Conservation (phyloP, 176 grass and related monocot genomes). For the Ananas comosus region DNA sequence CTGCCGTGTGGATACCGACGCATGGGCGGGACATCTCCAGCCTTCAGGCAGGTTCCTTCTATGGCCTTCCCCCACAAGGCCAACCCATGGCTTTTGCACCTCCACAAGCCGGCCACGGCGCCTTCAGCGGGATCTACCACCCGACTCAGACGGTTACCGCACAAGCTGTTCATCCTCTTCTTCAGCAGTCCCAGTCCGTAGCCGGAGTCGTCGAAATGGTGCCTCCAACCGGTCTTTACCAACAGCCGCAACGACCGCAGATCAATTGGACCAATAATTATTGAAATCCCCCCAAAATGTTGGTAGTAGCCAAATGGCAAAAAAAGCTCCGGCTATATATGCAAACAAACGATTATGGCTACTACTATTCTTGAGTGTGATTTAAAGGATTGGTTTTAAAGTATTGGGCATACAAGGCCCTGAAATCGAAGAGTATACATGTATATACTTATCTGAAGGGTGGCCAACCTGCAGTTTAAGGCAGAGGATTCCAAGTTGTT, state of each 20-base stretch:
- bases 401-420: constrained; percentile 21
- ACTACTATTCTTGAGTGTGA: constrained; percentile 4
- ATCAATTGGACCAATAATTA: constrained; percentile 69
- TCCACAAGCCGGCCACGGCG: constrained; percentile 41
- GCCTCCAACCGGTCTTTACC: constrained; percentile 33
- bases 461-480: constrained; percentile 37
- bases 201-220: constrained; percentile 71
- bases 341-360: constrained; percentile 6
- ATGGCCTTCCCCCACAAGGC: constrained; percentile 49
- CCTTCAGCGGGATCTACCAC: constrained; percentile 67
- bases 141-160: constrained; percentile 38
- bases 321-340: constrained; percentile 24
- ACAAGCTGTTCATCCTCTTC: constrained; percentile 23
- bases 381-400: constrained; percentile 22
- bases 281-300: constrained; percentile 31
- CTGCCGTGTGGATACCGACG: constrained; percentile 56
- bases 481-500: constrained; percentile 28
- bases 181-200: constrained; percentile 21
- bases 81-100: constrained; percentile 67
- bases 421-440: constrained; percentile 38
- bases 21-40: constrained; percentile 53
- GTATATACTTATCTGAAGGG: constrained; percentile 52
- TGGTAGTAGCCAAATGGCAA: constrained; percentile 16
- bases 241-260: constrained; percentile 56
- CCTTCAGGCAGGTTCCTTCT: constrained; percentile 52